Evolutionary conservation across 129 eudicot genomes (phyloP).

Genomic region (Dittrichia graveolens): DNA sequence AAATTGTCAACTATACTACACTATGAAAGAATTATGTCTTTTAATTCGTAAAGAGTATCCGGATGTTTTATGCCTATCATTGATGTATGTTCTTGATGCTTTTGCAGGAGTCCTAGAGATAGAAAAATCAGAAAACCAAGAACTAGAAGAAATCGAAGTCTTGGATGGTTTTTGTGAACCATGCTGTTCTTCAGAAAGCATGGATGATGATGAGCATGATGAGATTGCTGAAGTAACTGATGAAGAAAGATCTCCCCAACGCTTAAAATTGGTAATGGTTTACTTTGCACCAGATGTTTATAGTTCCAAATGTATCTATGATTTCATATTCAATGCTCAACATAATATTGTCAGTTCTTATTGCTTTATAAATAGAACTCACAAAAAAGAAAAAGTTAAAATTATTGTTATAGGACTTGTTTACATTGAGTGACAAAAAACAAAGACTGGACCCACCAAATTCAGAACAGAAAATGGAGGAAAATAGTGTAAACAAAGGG

Average conservation of each 20-base stretch:
- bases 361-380: not conserved
- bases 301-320: not conserved
- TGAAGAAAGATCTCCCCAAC: conserved; percentile 36
- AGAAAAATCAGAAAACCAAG: conserved; percentile 33
- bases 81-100: conserved; percentile 14
- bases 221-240: conserved; percentile 34
- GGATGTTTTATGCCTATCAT: conserved; percentile 2
- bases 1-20: not conserved
- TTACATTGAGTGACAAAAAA: not conserved
- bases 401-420: too few relatives aligned
- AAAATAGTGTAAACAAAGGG: not conserved
- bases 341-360: not conserved
- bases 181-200: conserved; percentile 25
- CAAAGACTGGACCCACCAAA: not conserved
- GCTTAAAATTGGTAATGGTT: conserved; percentile 38
- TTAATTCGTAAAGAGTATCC: not conserved
- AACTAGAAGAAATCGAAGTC: conserved; percentile 44
- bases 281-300: not conserved
- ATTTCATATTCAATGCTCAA: not conserved
- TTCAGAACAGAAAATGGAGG: not conserved
- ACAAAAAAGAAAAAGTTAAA: not conserved
- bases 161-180: conserved; percentile 37
- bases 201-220: conserved; percentile 21
- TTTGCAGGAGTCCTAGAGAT: conserved; percentile 37
- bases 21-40: not conserved